Evolutionary conservation across 139 green algal genomes (phyloP).

Genomic region (Chlamydomonas schloesseri): DNA sequence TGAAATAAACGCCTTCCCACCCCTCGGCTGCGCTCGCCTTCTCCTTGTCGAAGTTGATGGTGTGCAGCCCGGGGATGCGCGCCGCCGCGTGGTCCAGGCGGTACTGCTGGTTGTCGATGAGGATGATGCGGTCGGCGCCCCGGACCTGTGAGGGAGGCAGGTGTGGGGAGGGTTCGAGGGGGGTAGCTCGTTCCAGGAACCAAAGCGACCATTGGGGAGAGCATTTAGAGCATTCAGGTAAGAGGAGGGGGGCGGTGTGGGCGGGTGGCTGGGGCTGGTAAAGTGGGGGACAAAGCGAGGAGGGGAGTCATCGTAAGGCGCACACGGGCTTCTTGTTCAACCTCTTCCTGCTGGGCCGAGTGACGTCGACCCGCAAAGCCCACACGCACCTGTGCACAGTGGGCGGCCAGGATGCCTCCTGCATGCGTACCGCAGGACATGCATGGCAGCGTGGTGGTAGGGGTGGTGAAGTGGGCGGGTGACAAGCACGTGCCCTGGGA

Average conservation of each 20-base stretch:
- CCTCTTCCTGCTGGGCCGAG: no score
- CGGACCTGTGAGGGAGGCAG: conserved; percentile 29
- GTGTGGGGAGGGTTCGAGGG: no score
- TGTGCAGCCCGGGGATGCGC: conserved; percentile 52
- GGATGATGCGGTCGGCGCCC: conserved; percentile 66
- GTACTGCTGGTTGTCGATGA: conserved; percentile 75
- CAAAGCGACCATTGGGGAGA: no score
- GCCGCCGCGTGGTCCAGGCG: conserved; percentile 65
- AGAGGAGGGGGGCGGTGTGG: no score
- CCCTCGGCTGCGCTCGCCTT: conserved; percentile 31
- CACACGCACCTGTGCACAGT: conserved; percentile 63
- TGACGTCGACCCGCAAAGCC: no score
- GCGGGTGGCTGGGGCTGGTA: no score
- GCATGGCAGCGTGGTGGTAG: background rate
- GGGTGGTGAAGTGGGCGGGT: background rate
- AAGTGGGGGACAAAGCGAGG: no score
- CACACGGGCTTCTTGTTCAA: no score
- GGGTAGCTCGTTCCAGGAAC: no score
- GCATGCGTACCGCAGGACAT: no score
- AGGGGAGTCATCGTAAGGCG: no score
- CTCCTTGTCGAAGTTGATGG: conserved; percentile 70
- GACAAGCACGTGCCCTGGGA: background rate
- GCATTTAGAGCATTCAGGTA: no score
- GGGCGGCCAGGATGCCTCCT: conserved; percentile 82
- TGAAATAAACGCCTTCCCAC: background rate